A percentile compares a stretch with the other conserved stretches of the same genome.
Evolutionary conservation across 768 basidiomycete genomes (phyloP).

Genomic region (Podaxis carcinomalis): DNA sequence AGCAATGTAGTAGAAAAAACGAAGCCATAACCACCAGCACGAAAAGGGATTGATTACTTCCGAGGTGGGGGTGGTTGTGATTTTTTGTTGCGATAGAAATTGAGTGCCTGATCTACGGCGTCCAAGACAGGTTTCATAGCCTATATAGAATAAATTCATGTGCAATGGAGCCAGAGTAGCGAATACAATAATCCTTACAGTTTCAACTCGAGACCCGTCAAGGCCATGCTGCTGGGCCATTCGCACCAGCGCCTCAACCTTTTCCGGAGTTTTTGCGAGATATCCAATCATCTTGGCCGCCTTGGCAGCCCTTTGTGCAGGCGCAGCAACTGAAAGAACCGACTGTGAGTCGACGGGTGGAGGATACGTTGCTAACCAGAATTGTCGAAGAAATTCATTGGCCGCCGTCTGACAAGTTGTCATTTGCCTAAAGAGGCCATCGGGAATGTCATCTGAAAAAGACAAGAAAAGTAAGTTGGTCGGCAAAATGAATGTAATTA

Average conservation of each 20-base stretch:
- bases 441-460: constrained; percentile 70
- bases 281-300: constrained; percentile 87
- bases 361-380: constrained; percentile 87
- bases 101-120: constrained; percentile 70
- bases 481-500: constrained; percentile 1
- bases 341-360: constrained; percentile 45
- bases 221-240: constrained; percentile 55
- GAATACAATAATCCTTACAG: constrained; percentile 39
- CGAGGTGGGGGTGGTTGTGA: constrained; percentile 12
- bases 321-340: constrained; percentile 39
- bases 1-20: not conserved
- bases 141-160: constrained; percentile 28
- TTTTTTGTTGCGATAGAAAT: constrained; percentile 49
- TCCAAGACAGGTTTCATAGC: constrained; percentile 73
- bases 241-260: constrained; percentile 73
- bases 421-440: constrained; percentile 76
- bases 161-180: not conserved
- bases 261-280: constrained; percentile 73
- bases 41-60: constrained; percentile 4
- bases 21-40: not conserved
- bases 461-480: not conserved
- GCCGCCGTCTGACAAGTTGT: constrained; percentile 88
- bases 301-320: constrained; percentile 70
- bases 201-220: constrained; percentile 59
- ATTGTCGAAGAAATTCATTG: constrained; percentile 95